Evolutionary conservation across 805 yeast genomes (phyloP).

Genomic region (Saturnispora ahearnii): DNA sequence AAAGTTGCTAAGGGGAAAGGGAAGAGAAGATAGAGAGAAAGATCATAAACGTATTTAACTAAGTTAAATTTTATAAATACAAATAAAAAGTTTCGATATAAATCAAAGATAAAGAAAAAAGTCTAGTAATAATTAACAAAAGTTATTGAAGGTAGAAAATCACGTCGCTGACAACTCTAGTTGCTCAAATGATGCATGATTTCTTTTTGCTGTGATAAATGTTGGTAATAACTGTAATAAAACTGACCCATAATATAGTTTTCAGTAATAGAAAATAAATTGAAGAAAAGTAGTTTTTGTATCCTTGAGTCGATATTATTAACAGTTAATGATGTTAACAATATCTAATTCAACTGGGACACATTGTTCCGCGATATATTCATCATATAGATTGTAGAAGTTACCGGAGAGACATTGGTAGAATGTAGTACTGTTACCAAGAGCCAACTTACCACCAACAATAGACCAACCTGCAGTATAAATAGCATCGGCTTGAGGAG

Average conservation of each 20-base stretch:
- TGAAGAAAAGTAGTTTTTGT: neutral
- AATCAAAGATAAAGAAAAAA: neutral
- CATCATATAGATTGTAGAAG: slow-evolving; percentile 72
- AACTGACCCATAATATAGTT: neutral
- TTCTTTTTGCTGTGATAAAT: slow-evolving; percentile 1
- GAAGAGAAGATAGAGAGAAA: slow-evolving; percentile 12
- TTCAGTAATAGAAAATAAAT: neutral
- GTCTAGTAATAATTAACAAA: neutral
- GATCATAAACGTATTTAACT: neutral
- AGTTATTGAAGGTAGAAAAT: neutral
- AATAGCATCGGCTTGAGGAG: slow-evolving; percentile 73
- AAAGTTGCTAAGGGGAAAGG: slow-evolving; percentile 23
- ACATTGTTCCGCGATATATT: slow-evolving; percentile 54
- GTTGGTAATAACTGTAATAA: neutral
- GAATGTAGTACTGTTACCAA: slow-evolving; percentile 53
- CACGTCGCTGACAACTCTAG: neutral
- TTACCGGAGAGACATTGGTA: slow-evolving; percentile 69
- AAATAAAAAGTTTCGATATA: neutral
- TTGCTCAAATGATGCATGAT: slow-evolving; percentile 1
- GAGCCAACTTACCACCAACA: slow-evolving; percentile 52
- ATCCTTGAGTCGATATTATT: neutral
- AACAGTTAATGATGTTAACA: slow-evolving; percentile 51
- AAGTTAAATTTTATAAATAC: neutral
- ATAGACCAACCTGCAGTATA: slow-evolving; percentile 59
- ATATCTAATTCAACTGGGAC: slow-evolving; percentile 49